These are phyloP conservation scores for Glebionis coronaria DNA, from an alignment of 129 eudicot species.

Conservation along the genomic window DNA sequence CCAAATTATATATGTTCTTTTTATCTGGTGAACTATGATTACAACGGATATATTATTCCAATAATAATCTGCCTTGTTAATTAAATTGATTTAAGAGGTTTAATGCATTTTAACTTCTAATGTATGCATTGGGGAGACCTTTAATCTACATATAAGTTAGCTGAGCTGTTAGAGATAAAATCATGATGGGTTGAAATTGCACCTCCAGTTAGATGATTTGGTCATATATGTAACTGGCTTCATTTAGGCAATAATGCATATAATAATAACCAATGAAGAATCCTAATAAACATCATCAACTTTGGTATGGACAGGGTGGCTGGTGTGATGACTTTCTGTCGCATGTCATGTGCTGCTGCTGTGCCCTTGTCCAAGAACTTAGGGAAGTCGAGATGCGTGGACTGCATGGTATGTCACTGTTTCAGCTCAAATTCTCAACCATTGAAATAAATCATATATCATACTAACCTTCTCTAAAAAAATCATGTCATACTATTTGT, in stretches of 20 bases:
- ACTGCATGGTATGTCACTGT: conserved; percentile 49
- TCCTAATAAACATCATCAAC: background rate
- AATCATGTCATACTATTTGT: too few relatives aligned
- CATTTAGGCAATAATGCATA: background rate
- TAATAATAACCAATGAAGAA: background rate
- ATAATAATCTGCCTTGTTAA: too few relatives aligned
- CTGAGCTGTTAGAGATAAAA: too few relatives aligned
- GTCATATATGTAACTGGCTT: background rate
- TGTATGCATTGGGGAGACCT: too few relatives aligned
- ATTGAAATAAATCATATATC: background rate
- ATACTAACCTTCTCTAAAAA: too few relatives aligned
- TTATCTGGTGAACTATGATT: too few relatives aligned
- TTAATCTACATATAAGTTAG: too few relatives aligned
- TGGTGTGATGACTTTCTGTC: conserved; percentile 88
- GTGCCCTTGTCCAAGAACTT: conserved; percentile 98
- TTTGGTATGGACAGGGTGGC: conserved; percentile 64
- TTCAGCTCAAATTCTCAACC: conserved; percentile 4
- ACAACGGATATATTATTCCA: too few relatives aligned
- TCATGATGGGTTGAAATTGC: too few relatives aligned
- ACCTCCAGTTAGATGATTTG: background rate
- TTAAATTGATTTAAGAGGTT: too few relatives aligned
- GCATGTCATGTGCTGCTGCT: conserved; percentile 97
- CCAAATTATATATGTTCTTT: too few relatives aligned
- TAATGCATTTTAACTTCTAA: too few relatives aligned
- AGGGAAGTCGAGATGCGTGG: conserved; percentile 92